Conservation (phyloP, 345 rosid species). For the Melaleuca quinquenervia region DNA sequence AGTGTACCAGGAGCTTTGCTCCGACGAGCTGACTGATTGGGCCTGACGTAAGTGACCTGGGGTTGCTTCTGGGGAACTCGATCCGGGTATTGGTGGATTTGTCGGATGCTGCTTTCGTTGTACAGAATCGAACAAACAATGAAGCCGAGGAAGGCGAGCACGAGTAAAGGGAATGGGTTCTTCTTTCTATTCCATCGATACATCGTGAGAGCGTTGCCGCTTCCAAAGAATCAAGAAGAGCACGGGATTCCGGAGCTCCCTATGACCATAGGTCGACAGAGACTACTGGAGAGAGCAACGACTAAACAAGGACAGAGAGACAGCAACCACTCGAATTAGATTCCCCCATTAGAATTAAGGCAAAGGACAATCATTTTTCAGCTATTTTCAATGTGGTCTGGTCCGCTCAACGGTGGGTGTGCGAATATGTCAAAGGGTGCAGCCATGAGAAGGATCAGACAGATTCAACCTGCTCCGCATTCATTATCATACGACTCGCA, state of each 20-base stretch:
- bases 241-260: not conserved
- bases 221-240: not conserved
- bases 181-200: conserved; percentile 71
- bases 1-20: conserved; percentile 25
- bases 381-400: not conserved
- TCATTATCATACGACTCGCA: not conserved
- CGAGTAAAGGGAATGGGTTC: conserved; percentile 49
- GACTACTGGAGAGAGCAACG: not conserved
- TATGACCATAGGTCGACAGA: not conserved
- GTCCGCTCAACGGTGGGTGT: not conserved
- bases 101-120: conserved; percentile 48
- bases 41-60: conserved; percentile 27
- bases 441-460: not conserved
- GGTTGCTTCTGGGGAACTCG: conserved; percentile 8
- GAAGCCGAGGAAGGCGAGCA: conserved; percentile 26
- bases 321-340: not conserved
- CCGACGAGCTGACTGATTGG: conserved; percentile 30
- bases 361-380: not conserved
- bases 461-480: not conserved
- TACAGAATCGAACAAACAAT: conserved; percentile 38
- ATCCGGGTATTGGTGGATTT: conserved; percentile 29
- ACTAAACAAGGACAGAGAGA: not conserved
- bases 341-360: not conserved
- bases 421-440: not conserved
- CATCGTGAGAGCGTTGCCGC: conserved; percentile 10